Evolutionary conservation across 139 green algal genomes (phyloP), one percentile per base, ranked within the genome.

Genomic region (Zygnema circumcarinatum): DNA sequence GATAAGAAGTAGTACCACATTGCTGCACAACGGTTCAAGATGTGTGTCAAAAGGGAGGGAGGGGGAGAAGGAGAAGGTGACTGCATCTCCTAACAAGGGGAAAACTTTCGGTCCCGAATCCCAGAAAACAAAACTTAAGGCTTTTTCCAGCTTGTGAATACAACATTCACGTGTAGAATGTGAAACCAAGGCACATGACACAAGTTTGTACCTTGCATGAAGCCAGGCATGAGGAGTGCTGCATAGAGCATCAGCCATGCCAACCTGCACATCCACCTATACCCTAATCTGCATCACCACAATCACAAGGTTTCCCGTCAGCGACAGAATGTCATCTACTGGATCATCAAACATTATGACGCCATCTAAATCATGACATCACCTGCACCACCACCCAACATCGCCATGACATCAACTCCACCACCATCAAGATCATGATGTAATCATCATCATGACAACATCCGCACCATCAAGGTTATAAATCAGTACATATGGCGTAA

Each of bases 1-100:
- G 82, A 88, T 47, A 87, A 68, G 38, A 87, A 88, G 74, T 88
- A 88, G 62, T 76, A 88, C 67, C 62, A 87, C 74, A 85, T 69
- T 31, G 84, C 75, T 83, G 75, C 32, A 83, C 35, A n/a, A n/a
- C n/a, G n/a, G n/a, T n/a, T n/a, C n/a, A n/a, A n/a, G n/a, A n/a
- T n/a, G n/a, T n/a, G 72, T 35, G 33, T 16, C 20, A 79, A 35
- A 79, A 35, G 40, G 72, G 40, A 35, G 72, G 20, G 22, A 79
- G 21, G 21, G 21, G 40, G 16, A 35, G 25, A 72, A 72, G 54
- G 25, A 72, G 54, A 72, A n/a, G n/a, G n/a, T n/a, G n/a, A n/a
- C n/a, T n/a, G n/a, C n/a, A n/a, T n/a, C n/a, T n/a, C n/a, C n/a
- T n/a, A n/a, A n/a, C n/a, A n/a, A n/a, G n/a, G n/a, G n/a, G n/a